phyloP scores from a whole-genome alignment of 257 asterid species.

The Cruciata laevipes region DNA sequence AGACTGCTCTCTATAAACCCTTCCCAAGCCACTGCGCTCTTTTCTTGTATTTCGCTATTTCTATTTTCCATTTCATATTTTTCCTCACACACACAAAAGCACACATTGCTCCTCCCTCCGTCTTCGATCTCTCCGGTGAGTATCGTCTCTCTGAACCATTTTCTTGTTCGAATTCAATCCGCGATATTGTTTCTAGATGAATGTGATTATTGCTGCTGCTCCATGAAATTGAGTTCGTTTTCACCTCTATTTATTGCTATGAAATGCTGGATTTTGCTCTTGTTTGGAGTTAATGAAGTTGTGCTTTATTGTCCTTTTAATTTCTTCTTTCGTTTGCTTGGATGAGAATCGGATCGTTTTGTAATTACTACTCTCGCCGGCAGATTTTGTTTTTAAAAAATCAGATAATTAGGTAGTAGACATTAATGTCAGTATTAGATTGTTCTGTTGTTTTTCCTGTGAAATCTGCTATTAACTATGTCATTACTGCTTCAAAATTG shows the following conservation, averaged over 20 bases:
- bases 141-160: neutral
- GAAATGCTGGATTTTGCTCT: conserved; percentile 11
- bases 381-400: neutral
- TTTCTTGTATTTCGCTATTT: neutral
- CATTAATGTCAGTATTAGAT: neutral
- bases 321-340: neutral
- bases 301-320: conserved; percentile 1
- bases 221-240: conserved; percentile 1
- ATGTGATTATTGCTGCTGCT: neutral
- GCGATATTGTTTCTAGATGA: neutral
- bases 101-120: conserved; percentile 9
- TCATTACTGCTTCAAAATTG: neutral
- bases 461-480: neutral
- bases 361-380: neutral
- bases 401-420: neutral
- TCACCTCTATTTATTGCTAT: neutral
- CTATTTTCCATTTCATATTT: neutral
- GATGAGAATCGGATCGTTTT: conserved; percentile 6
- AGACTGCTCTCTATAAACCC: conserved; percentile 10
- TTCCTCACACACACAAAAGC: neutral
- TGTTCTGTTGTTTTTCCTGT: neutral
- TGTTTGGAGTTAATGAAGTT: conserved; percentile 8
- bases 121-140: conserved; percentile 22
- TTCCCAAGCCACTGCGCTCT: conserved; percentile 13
- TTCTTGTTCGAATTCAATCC: neutral